Percentiles rank a stretch among this genome's conserved stretches.
These are phyloP conservation scores for Cardamine resedifolia DNA, from an alignment of 345 rosid species.

Conservation along the genomic window DNA sequence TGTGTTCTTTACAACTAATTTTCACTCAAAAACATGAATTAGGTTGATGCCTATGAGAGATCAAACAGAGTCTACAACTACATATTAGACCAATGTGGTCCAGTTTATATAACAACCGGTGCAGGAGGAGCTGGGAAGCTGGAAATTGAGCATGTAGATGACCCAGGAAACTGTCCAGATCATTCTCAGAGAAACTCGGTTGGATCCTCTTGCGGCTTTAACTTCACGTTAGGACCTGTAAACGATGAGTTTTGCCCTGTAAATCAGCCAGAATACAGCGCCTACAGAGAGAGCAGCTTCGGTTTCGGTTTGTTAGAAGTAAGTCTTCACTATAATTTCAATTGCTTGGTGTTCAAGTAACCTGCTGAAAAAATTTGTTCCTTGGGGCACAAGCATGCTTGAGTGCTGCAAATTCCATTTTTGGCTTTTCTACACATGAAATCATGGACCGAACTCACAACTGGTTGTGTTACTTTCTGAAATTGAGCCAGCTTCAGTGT, in stretches of 20 bases:
- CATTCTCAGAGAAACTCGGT: constrained; percentile 35
- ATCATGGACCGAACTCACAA: neutral
- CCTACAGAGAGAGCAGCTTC: constrained; percentile 87
- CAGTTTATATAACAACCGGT: constrained; percentile 69
- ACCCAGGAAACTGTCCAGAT: constrained; percentile 75
- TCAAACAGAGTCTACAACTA: constrained; percentile 88
- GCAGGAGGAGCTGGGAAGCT: constrained; percentile 80
- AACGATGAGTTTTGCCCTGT: constrained; percentile 65
- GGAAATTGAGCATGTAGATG: constrained; percentile 71
- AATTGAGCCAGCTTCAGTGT: neutral
- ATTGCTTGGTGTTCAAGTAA: constrained; percentile 17
- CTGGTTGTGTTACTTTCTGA: neutral
- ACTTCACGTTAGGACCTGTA: constrained; percentile 69
- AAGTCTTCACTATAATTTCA: constrained; percentile 20
- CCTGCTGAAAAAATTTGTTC: neutral
- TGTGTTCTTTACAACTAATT: neutral
- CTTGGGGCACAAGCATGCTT: neutral
- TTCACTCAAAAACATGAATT: constrained; percentile 13
- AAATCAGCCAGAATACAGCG: constrained; percentile 83
- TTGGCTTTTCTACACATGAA: neutral
- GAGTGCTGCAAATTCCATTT: neutral
- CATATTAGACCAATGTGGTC: constrained; percentile 77
- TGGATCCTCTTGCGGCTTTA: constrained; percentile 59
- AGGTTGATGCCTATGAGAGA: constrained; percentile 96
- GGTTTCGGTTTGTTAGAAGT: constrained; percentile 93